Percentiles rank a stretch among this genome's conserved stretches.
phyloP scores from a whole-genome alignment of 2,329 filamentous ascomycete genomes.

The Trichoderma koningiopsis region DNA sequence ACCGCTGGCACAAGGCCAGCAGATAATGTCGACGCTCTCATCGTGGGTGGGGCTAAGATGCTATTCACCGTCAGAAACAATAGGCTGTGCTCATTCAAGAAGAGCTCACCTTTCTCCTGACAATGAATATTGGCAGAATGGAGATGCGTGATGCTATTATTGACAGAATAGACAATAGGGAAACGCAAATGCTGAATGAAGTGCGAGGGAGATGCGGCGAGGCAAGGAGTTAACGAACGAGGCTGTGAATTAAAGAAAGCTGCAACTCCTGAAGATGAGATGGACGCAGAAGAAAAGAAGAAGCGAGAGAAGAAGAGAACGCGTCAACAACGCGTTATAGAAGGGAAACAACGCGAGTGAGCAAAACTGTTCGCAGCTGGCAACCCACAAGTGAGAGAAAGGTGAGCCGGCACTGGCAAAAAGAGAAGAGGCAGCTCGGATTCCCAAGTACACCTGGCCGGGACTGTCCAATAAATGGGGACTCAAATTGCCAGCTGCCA shows the following conservation, averaged over 20 bases:
- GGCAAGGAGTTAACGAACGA: neutral
- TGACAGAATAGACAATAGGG: neutral
- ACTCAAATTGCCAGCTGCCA: neutral
- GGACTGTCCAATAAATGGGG: conserved; percentile 15
- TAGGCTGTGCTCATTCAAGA: neutral
- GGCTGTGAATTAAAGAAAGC: neutral
- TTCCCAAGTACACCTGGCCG: neutral
- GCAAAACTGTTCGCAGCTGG: neutral
- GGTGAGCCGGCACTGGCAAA: neutral
- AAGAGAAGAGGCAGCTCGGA: neutral
- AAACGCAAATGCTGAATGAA: neutral
- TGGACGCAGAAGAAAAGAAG: neutral
- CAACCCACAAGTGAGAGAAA: conserved; percentile 13
- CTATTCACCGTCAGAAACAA: conserved; percentile 25
- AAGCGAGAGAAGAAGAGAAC: neutral
- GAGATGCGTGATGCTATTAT: neutral
- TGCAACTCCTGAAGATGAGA: neutral
- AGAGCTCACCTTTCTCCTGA: conserved; percentile 15
- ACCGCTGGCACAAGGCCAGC: conserved; percentile 40
- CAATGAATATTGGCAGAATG: neutral
- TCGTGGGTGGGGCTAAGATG: conserved; percentile 31
- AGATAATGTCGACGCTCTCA: conserved; percentile 42
- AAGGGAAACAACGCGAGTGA: neutral
- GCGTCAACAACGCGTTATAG: conserved; percentile 15
- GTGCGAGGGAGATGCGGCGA: neutral